Percentiles rank a stretch among this genome's conserved stretches.
Evolutionary conservation across 306 rosid genomes (phyloP).

Genomic region (Citrullus colocynthis): DNA sequence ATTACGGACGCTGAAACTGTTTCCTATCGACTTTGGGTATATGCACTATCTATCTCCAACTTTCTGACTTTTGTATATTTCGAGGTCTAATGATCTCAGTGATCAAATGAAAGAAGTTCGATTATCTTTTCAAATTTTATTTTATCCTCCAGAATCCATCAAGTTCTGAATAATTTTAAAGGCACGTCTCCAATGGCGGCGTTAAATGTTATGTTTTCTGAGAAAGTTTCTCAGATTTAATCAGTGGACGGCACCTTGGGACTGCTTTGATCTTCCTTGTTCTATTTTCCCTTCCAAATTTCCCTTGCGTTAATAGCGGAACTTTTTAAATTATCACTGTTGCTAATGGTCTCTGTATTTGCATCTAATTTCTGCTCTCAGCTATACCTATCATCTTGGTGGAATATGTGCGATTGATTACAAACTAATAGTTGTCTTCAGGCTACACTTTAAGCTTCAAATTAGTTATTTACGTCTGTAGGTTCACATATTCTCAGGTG

Average conservation of each 20-base stretch:
- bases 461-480: not conserved
- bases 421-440: not conserved
- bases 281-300: not conserved
- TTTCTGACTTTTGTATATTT: not conserved
- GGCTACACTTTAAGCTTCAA: not conserved
- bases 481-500: conserved; percentile 33
- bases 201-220: not conserved
- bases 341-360: not conserved
- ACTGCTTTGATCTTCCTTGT: not conserved
- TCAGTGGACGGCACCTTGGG: not conserved
- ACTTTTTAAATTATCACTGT: not conserved
- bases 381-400: not conserved
- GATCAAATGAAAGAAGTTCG: not conserved
- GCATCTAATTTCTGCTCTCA: not conserved
- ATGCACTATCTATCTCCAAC: not conserved
- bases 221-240: not conserved
- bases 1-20: conserved; percentile 54
- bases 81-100: not conserved
- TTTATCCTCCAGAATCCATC: not conserved
- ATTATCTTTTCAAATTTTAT: not conserved
- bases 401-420: not conserved
- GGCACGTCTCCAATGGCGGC: not conserved
- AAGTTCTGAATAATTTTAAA: not conserved
- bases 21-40: conserved; percentile 94
- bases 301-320: not conserved